Base-by-base conservation (phyloP, 805 yeast species). In the Kodamaea leandrae region DNA sequence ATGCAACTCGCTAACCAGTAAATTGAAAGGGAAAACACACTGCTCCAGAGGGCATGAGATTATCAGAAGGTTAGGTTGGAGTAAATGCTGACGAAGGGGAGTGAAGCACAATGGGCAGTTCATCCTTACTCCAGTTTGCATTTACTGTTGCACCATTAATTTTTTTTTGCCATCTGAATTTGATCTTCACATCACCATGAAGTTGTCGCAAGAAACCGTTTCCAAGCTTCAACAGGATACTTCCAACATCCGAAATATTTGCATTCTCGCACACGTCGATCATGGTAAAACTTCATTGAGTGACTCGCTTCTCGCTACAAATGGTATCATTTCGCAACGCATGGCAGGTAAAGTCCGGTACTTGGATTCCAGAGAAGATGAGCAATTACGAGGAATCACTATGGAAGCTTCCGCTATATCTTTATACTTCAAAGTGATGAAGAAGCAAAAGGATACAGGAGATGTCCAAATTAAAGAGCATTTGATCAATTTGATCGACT, bases 321-420 rank as follows among this genome's bases (percentile, higher is more conserved):
- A 95, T 63, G 99, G 99, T 37, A 89, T 93, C 59, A 89, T 93
- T 33, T 91, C 99, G 0, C 96, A 85, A 51, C 74, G 91, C 56
- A 74, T 90, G 77, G 99, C 97, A 2, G 99, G 99, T 23, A 90
- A 89, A 57, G 89, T 93, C 39, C 71, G 99, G 46, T 93, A 84
- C 56, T 68, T 93, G 39, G 99, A 93, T 57, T 84, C 97, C 0
- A 70, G 99, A 53, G 93, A 88, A 28, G 99, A 93, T 64, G 99
- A 93, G 59, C 99, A 93, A 60, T 66, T 82, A 28, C 74, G 99
- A 60, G 99, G 99, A 13, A 93, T 93, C 47, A 93, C 99, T 0
- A 93, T 93, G 98, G 97, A 93, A 51, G 82, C 96, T 0, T 84
- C 96, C 29, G 98, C 98, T 0, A 89, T 93, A 16, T 90, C 97